Evolutionary conservation across 352 stramenopile species (phyloP).

Genomic region (Stramenopiles sp.): DNA sequence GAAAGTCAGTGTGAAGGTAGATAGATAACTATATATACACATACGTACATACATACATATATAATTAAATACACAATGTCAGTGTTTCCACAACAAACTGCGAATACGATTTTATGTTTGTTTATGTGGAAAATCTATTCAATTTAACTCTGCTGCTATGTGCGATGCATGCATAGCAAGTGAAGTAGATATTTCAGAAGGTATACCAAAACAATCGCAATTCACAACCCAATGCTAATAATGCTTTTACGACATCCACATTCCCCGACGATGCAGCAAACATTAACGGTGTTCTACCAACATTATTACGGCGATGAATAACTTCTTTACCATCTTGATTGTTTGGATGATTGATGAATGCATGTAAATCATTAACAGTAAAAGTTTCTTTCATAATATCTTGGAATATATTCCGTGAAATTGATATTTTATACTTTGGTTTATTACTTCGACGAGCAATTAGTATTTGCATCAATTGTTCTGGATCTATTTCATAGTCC

Average conservation of each 20-base stretch:
- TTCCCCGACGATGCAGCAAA: neutral
- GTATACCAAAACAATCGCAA: constrained; percentile 91
- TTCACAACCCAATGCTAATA: neutral
- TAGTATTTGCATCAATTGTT: neutral
- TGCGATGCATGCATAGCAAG: constrained; percentile 90
- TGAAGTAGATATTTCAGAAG: constrained; percentile 91
- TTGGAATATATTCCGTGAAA: neutral
- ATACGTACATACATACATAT: too few relatives aligned
- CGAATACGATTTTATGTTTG: constrained; percentile 63
- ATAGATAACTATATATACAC: too few relatives aligned
- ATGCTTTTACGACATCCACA: neutral
- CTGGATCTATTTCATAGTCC: too few relatives aligned
- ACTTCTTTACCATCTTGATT: neutral
- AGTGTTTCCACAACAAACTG: neutral
- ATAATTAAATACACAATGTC: too few relatives aligned
- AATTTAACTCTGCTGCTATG: constrained; percentile 93
- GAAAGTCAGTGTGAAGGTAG: too few relatives aligned
- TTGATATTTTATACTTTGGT: constrained; percentile 2
- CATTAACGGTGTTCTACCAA: neutral
- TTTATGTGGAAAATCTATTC: constrained; percentile 86
- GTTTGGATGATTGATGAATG: neutral
- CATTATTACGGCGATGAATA: neutral
- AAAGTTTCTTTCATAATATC: neutral
- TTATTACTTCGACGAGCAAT: neutral
- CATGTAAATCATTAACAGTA: neutral